These are phyloP conservation scores for Saturnispora serradocipensis DNA, from an alignment of 805 yeast genomes.

Conservation along the genomic window DNA sequence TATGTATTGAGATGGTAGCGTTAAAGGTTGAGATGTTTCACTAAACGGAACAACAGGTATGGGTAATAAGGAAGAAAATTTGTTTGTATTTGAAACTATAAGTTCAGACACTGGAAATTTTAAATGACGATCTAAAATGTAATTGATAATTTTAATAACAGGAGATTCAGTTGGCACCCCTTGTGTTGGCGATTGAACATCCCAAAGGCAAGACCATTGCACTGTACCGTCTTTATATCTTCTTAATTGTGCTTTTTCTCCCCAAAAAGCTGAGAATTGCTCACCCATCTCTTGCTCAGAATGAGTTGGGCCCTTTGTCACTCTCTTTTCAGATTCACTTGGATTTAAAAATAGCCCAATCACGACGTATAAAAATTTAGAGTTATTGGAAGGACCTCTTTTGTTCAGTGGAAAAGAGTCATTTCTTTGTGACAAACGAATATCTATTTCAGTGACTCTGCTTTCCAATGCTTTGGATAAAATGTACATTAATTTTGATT, in stretches of 20 bases:
- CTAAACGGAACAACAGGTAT: constrained; percentile 52
- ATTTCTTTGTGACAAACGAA: constrained; percentile 17
- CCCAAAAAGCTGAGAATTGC: constrained; percentile 83
- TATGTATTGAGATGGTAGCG: constrained; percentile 33
- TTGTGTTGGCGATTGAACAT: constrained; percentile 25
- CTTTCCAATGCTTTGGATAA: constrained; percentile 50
- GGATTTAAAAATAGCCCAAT: constrained; percentile 66
- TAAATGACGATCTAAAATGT: constrained; percentile 57
- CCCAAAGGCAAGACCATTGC: constrained; percentile 88
- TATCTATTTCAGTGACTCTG: constrained; percentile 32
- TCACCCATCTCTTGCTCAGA: constrained; percentile 48
- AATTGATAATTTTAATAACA: constrained; percentile 53
- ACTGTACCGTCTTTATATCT: constrained; percentile 89
- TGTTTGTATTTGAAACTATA: constrained; percentile 31
- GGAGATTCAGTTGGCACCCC: constrained; percentile 44
- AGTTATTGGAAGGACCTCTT: constrained; percentile 38
- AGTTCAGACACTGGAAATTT: constrained; percentile 24
- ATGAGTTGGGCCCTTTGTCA: constrained; percentile 78
- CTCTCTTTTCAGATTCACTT: constrained; percentile 65
- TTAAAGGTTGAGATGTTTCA: constrained; percentile 40
- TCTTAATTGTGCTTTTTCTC: constrained; percentile 72
- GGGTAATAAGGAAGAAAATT: constrained; percentile 47
- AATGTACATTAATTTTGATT: constrained; percentile 50
- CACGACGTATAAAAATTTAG: constrained; percentile 28
- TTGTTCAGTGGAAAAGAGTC: constrained; percentile 35